Evolutionary conservation across 2,329 filamentous ascomycete species (phyloP), one percentile per base, ranked within the genome.

Genomic region (Aspergillus spinulosporus): DNA sequence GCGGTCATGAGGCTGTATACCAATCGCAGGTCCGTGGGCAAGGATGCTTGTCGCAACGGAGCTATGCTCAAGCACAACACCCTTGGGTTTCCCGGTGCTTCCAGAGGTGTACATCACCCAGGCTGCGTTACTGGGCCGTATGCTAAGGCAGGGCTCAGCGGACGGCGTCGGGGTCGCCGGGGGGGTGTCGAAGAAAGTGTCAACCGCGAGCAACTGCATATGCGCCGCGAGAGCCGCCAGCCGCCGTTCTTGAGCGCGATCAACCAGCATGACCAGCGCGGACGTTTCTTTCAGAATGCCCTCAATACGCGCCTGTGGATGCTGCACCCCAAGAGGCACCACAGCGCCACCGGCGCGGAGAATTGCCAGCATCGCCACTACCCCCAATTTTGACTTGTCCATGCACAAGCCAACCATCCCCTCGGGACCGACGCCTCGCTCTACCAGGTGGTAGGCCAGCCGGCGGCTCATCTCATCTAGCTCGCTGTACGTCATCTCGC

Each of bases 51-150:
- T 80, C 1, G 81, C 79, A 1, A 85, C 74, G 0, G 82, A 78
- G 0, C 72, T 71, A 61, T 88, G 85, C 3, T 79, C 81, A 59
- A 85, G 83, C 46, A 84, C 79, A 14, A 84, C 78, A 1, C 83
- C 84, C 55, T 81, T 81, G 0, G 80, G 79, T 37, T 73, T 75
- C 44, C 76, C 77, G 1, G 79, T 78, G 1, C 79, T 79, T 0
- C 79, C 79, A 1, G 78, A 78, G 2, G 78, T 79, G 59, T 85
- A 82, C 5, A 86, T 75, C 2, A 83, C 75, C 64, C 83, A 87
- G 9, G 47, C 28, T 2, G 40, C 26, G 15, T 52, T 48, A 6
- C 37, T 5, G 2, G 54, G 14, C 6, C n/a, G 9, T 5, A 43
- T 14, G n/a, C n/a, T n/a, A 8, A 43, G 9, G 6, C n/a, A 15